A percentile compares a stretch with the other conserved stretches of the same genome.
Evolutionary conservation across 441 rosid species (phyloP).

Genomic region (Macaranga tanarius): DNA sequence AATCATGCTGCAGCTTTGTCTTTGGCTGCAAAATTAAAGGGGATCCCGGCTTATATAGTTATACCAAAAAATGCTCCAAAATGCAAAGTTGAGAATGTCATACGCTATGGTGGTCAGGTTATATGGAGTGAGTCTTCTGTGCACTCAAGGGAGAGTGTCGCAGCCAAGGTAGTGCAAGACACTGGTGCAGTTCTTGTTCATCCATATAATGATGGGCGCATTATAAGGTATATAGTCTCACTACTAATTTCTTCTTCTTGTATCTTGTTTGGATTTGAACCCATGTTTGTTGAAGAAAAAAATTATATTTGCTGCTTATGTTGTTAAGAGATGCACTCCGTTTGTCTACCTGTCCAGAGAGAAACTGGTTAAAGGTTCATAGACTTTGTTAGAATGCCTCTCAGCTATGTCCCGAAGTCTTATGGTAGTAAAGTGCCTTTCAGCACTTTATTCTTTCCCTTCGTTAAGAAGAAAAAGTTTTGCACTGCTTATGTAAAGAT

Average conservation of each 20-base stretch:
- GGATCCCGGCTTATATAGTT: slow-evolving; percentile 70
- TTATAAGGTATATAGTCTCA: slow-evolving; percentile 53
- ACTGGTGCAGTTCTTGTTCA: slow-evolving; percentile 80
- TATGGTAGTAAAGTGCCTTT: not conserved
- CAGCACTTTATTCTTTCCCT: not conserved
- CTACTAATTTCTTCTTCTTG: slow-evolving; percentile 6
- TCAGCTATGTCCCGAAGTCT: not conserved
- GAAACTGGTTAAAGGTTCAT: not conserved
- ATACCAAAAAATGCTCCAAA: slow-evolving; percentile 83
- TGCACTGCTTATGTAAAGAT: no score
- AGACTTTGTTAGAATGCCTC: no score
- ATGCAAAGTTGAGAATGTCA: slow-evolving; percentile 82
- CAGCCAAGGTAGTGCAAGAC: slow-evolving; percentile 59
- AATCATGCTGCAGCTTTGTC: slow-evolving; percentile 96
- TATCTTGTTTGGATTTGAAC: not conserved
- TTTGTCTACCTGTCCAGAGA: not conserved
- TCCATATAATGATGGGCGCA: slow-evolving; percentile 71
- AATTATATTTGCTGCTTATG: not conserved
- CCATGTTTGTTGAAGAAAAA: not conserved
- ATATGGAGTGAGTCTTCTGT: slow-evolving; percentile 66
- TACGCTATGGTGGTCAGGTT: slow-evolving; percentile 75
- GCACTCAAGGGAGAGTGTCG: slow-evolving; percentile 64
- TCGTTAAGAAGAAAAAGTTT: no score
- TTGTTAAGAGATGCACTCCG: no score
- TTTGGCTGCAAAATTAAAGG: slow-evolving; percentile 76